Base-by-base conservation (phyloP, 1,284 basidiomycete genomes). In the Coniferiporia weirii region DNA sequence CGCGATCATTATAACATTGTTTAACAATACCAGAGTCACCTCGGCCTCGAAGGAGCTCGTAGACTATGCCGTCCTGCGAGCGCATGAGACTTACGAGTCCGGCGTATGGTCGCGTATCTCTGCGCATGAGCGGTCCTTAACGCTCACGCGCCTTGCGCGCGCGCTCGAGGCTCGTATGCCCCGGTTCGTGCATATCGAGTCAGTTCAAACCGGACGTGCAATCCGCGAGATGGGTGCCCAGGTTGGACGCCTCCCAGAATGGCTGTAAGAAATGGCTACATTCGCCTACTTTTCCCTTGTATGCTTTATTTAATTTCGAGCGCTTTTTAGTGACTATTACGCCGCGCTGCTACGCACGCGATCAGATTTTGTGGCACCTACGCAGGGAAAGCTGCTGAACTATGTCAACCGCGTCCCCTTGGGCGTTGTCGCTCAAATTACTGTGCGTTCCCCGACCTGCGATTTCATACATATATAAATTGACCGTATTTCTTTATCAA, bases 401-500 rank as follows among this genome's bases (percentile, higher is more conserved):
- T 86, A 89, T 68, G 84, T 93, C 6, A 81, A 84, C 54, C 79
- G 91, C 22, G 76, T 91, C 5, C 91, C 91, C 0, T 76, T 93
- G 0, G 91, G 91, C 22, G 90, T 93, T 13, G 88, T 91, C 40
- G 89, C 87, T 0, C 91, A 93, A 66, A 89, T 93, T 45, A 93
- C 88, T 36, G 87, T 88, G 35, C 61, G 76, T 61, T 5, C n/a
- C 38, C 45, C 34, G 17, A 15, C 5, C 3, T 46, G 2, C 13
- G 13, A 6, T 32, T 20, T 12, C 54, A 12, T 4, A 51, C 15
- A 40, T 27, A 27, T 57, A 1, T 15, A 15, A 22, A 13, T 27
- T 6, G 36, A 17, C 10, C 27, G 32, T 50, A 36, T 12, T 56
- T 50, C 20, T 34, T n/a, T 27, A 17, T 34, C 19, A 7, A 27